Percentiles rank a stretch among this genome's conserved stretches.
These are phyloP conservation scores for Cryptomeria japonica DNA, from an alignment of 75 land plant genomes.

Conservation along the genomic window DNA sequence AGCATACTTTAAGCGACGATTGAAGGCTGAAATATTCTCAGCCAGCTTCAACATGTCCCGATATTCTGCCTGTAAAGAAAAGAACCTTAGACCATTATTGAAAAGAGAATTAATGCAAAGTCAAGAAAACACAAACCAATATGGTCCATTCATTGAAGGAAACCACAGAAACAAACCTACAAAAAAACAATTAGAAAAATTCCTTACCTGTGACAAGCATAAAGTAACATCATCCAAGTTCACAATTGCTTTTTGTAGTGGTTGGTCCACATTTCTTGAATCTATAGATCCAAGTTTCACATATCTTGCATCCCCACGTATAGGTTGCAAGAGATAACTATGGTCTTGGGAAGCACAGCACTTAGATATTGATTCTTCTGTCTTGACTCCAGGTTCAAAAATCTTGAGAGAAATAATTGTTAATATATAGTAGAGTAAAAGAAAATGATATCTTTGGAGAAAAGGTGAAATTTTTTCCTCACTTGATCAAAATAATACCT, in stretches of 20 bases:
- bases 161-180: not conserved
- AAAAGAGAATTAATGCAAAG: not conserved
- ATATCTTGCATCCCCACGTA: constrained; percentile 87
- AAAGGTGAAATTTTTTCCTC: not conserved
- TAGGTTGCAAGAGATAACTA: constrained; percentile 82
- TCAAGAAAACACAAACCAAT: constrained; percentile 5
- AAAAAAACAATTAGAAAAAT: not conserved
- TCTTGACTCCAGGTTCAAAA: constrained; percentile 61
- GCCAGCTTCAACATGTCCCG: constrained; percentile 83
- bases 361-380: constrained; percentile 35
- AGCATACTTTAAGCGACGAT: constrained; percentile 86
- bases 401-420: constrained; percentile 40
- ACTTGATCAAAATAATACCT: constrained; percentile 41
- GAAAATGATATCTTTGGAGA: not conserved
- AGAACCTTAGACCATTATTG: not conserved
- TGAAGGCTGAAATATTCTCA: constrained; percentile 90
- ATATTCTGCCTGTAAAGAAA: constrained; percentile 70
- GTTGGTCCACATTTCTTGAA: constrained; percentile 45
- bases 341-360: constrained; percentile 34
- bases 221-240: constrained; percentile 93
- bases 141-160: not conserved
- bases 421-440: not conserved
- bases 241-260: constrained; percentile 76
- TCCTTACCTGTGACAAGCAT: constrained; percentile 81
- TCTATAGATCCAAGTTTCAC: constrained; percentile 56